Evolutionary conservation across 257 asterid genomes (phyloP).

Genomic region (Nemophila menziesii): DNA sequence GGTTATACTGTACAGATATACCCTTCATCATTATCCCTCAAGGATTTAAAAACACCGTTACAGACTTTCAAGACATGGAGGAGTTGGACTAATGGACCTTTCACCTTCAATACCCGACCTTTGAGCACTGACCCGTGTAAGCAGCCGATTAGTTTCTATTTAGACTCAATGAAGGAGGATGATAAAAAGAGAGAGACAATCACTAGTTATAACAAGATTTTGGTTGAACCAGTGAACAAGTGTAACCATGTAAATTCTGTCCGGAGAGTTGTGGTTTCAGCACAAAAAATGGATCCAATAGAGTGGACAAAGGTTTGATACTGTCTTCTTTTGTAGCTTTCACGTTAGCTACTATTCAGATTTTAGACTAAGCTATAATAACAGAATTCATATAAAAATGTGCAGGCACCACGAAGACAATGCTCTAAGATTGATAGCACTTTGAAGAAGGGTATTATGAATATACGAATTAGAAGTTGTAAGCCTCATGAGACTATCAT

Average conservation of each 20-base stretch:
- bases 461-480: slow-evolving; percentile 47
- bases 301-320: slow-evolving; percentile 55
- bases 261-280: slow-evolving; percentile 33
- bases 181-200: slow-evolving; percentile 16
- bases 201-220: slow-evolving; percentile 36
- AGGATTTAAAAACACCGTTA: slow-evolving; percentile 54
- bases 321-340: neutral
- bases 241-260: slow-evolving; percentile 32
- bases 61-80: slow-evolving; percentile 78
- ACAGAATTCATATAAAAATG: neutral
- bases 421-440: slow-evolving; percentile 43
- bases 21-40: slow-evolving; percentile 35
- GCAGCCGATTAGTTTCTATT: slow-evolving; percentile 36
- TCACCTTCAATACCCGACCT: slow-evolving; percentile 70
- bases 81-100: slow-evolving; percentile 50
- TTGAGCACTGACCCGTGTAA: slow-evolving; percentile 44
- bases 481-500: slow-evolving; percentile 37
- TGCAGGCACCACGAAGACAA: slow-evolving; percentile 58
- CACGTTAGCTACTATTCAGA: neutral
- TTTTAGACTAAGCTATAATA: neutral
- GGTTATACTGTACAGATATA: slow-evolving; percentile 66
- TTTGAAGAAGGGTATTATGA: slow-evolving; percentile 28
- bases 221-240: slow-evolving; percentile 5
- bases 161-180: slow-evolving; percentile 24
- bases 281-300: slow-evolving; percentile 37